Evolutionary conservation across 1,139 yeast genomes (phyloP), one percentile per base, ranked within the genome.

Genomic region (Zygosaccharomyces sapae): DNA sequence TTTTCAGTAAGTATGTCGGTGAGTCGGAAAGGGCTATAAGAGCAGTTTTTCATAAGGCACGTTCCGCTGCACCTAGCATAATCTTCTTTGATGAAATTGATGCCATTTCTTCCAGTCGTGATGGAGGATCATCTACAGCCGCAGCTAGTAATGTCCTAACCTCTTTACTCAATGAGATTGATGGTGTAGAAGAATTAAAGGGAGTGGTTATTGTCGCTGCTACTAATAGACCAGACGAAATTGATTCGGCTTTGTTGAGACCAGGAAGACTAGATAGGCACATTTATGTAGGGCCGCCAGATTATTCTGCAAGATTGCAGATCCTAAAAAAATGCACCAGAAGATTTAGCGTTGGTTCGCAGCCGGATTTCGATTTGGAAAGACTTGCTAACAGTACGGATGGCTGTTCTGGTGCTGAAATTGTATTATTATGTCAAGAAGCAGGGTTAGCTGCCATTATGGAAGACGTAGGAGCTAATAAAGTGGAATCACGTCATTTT

Each of bases 331-430:
- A 88, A 52, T 79, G 83, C 52, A 80, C 89, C 35, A 65, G 68
- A 38, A 79, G 80, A 44, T 76, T 88, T 70, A 57, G 72, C 1
- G 53, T 73, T 1, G 69, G 64, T 3, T 27, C 24, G 9, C 64
- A 68, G 6, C 70, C 71, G 1, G 74, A 71, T 34, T 76, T 77
- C 2, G 70, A 73, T 24, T 70, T 83, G n/a, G 69, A 71, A 4
- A 65, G 63, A n/a, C 69, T 86, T n/a, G 87, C 90, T 0, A 60
- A 53, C 1, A 57, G 65, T 12, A 86, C 96, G 0, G 92, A 85
- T 0, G 97, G 97, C 0, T 89, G 95, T 59, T 88, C 97, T 0
- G 98, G 98, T 38, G 97, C 98, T 0, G 98, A 92, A 65, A 89
- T 92, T 30, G 95, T 90, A 0, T 75, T 89, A 35, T 67, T 90